Conservation (phyloP, 2,329 filamentous ascomycete genomes). For the Lachnellula willkommii region DNA sequence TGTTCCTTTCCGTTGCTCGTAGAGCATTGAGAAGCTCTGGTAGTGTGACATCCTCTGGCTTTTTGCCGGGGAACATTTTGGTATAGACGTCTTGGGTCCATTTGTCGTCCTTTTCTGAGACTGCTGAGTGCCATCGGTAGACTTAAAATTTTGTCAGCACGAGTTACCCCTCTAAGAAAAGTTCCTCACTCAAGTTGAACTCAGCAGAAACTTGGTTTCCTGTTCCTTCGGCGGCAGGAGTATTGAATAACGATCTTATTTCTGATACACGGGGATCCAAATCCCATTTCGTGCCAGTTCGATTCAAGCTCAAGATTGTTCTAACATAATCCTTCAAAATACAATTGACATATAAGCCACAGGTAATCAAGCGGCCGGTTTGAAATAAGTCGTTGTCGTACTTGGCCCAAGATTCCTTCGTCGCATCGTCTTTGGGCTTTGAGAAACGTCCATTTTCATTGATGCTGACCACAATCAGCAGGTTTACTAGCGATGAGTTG, state of each 20-base stretch:
- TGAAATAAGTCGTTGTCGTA: constrained; percentile 76
- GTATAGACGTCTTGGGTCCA: constrained; percentile 71
- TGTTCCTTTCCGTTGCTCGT: constrained; percentile 53
- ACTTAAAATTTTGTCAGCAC: constrained; percentile 31
- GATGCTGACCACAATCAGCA: constrained; percentile 42
- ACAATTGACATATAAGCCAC: constrained; percentile 73
- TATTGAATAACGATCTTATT: constrained; percentile 44
- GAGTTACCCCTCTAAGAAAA: not conserved
- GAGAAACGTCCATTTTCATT: constrained; percentile 79
- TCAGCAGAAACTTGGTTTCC: constrained; percentile 83
- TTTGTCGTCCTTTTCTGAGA: constrained; percentile 68
- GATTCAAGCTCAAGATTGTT: constrained; percentile 45
- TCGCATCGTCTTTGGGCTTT: constrained; percentile 52
- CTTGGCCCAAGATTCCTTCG: constrained; percentile 55
- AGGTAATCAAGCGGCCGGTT: constrained; percentile 68
- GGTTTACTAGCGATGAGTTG: too few relatives aligned
- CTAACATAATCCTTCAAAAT: constrained; percentile 73
- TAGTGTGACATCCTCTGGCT: constrained; percentile 45
- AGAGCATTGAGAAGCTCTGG: constrained; percentile 59
- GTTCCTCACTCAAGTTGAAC: constrained; percentile 62
- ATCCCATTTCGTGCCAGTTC: constrained; percentile 45
- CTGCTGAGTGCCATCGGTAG: constrained; percentile 82
- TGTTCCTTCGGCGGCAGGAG: constrained; percentile 62
- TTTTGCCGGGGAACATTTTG: constrained; percentile 54
- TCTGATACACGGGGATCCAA: constrained; percentile 68